Conservation (phyloP, 352 stramenopile genomes). For the Pythium angustatum region DNA sequence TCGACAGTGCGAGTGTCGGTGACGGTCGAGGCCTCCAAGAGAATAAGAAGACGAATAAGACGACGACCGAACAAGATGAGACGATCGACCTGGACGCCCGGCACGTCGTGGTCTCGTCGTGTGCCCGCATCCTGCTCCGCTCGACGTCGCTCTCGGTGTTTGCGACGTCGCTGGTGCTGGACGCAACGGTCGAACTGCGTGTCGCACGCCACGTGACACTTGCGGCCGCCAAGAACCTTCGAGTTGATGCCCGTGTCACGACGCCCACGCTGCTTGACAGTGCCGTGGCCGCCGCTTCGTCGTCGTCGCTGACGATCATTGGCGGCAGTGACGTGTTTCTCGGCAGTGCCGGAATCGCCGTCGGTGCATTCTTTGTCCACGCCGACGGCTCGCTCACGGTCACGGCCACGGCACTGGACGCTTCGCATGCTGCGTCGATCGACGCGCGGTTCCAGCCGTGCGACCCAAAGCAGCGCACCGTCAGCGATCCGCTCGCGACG, state of each 20-base stretch:
- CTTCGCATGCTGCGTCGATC: slow-evolving; percentile 19
- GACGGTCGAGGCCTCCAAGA: too few species aligned
- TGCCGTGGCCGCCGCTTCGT: neutral
- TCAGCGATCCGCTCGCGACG: neutral
- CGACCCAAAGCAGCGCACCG: slow-evolving; percentile 17
- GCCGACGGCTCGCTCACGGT: slow-evolving; percentile 58
- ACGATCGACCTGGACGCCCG: slow-evolving; percentile 28
- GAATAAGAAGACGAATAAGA: too few species aligned
- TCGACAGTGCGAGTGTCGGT: slow-evolving; percentile 38
- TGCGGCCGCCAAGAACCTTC: slow-evolving; percentile 43
- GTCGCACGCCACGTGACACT: slow-evolving; percentile 51
- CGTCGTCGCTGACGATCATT: slow-evolving; percentile 40
- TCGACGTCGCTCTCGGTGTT: slow-evolving; percentile 36
- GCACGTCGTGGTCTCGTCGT: slow-evolving; percentile 45
- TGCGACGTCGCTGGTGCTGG: slow-evolving; percentile 51
- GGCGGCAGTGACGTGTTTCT: slow-evolving; percentile 59
- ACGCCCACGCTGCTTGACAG: neutral
- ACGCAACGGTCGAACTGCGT: slow-evolving; percentile 43
- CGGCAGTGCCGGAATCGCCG: slow-evolving; percentile 39
- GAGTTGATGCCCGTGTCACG: slow-evolving; percentile 36
- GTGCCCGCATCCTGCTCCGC: slow-evolving; percentile 45
- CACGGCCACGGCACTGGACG: slow-evolving; percentile 14
- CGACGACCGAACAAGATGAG: neutral
- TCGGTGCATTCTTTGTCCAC: slow-evolving; percentile 51
- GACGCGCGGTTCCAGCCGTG: slow-evolving; percentile 52